Evolutionary conservation across 208 protist genomes (phyloP).

Genomic region (Trypanosoma conorhini): DNA sequence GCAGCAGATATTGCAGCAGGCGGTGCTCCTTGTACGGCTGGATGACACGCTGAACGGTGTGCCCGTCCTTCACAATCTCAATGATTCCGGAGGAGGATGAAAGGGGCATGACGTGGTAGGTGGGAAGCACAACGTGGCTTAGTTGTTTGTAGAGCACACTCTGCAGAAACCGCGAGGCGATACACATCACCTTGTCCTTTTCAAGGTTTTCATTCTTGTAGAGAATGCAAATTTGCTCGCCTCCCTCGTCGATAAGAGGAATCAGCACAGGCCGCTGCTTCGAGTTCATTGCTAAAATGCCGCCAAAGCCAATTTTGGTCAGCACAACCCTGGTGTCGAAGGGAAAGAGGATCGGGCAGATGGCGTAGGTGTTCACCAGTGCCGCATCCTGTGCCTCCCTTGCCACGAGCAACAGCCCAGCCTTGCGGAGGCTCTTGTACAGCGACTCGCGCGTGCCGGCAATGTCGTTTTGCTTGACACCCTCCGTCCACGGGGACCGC

Average conservation of each 20-base stretch:
- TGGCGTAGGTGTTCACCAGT: not conserved
- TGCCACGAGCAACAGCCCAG: constrained; percentile 1
- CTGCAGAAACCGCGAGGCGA: constrained; percentile 57
- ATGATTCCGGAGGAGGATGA: constrained; percentile 61
- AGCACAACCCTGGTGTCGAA: constrained; percentile 30
- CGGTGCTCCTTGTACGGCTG: constrained; percentile 25
- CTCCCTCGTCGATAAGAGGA: constrained; percentile 27
- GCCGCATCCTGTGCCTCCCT: not conserved
- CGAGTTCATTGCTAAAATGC: constrained; percentile 26
- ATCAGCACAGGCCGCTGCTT: constrained; percentile 30
- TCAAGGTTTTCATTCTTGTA: constrained; percentile 80
- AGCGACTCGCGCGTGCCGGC: constrained; percentile 3
- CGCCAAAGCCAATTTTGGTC: constrained; percentile 20
- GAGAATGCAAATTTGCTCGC: constrained; percentile 44
- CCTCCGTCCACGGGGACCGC: not conserved
- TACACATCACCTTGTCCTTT: constrained; percentile 83
- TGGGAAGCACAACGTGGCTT: constrained; percentile 44
- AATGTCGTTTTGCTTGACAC: constrained; percentile 2
- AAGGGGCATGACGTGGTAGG: constrained; percentile 74
- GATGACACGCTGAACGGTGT: constrained; percentile 28
- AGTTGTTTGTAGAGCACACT: constrained; percentile 51
- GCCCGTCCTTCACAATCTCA: constrained; percentile 56
- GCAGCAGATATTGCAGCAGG: constrained; percentile 24
- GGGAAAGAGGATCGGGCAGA: constrained; percentile 30
- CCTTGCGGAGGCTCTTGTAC: constrained; percentile 5